These are phyloP conservation scores for Picea sitchensis DNA, from an alignment of 75 land plant genomes.

Conservation along the genomic window DNA sequence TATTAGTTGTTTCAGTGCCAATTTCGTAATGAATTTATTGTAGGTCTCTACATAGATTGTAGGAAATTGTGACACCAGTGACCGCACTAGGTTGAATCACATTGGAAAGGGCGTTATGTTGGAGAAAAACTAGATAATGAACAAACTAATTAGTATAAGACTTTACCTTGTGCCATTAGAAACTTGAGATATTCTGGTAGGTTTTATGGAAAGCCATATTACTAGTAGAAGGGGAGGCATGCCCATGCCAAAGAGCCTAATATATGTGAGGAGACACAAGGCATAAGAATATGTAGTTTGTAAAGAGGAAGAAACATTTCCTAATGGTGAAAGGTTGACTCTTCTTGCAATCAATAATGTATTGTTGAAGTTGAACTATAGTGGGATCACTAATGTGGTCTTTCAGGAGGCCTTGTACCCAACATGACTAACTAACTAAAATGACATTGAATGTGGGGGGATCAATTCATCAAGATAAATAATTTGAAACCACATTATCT, in stretches of 20 bases:
- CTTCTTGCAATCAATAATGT: background rate
- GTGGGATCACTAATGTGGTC: background rate
- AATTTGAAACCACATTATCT: background rate
- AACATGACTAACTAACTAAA: too few relatives aligned
- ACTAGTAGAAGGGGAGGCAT: background rate
- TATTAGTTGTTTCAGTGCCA: too few relatives aligned
- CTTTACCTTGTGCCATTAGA: background rate
- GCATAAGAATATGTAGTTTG: background rate
- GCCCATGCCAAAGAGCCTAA: background rate
- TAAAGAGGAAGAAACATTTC: background rate
- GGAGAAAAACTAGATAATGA: too few relatives aligned
- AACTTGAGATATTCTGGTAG: background rate
- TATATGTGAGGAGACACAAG: too few relatives aligned
- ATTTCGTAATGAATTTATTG: too few relatives aligned
- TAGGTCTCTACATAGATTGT: too few relatives aligned
- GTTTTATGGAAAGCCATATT: background rate
- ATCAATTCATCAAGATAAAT: background rate
- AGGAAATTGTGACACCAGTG: too few relatives aligned
- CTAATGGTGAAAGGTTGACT: background rate
- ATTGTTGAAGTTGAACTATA: background rate
- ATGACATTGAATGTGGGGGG: background rate
- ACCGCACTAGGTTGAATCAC: too few relatives aligned
- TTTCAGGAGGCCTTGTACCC: background rate
- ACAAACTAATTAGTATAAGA: background rate
- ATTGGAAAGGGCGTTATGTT: too few relatives aligned